Evolutionary conservation across 192 early-diverging fungal genomes (phyloP), one percentile per base, ranked within the genome.

Genomic region (Backusella macrospora): DNA sequence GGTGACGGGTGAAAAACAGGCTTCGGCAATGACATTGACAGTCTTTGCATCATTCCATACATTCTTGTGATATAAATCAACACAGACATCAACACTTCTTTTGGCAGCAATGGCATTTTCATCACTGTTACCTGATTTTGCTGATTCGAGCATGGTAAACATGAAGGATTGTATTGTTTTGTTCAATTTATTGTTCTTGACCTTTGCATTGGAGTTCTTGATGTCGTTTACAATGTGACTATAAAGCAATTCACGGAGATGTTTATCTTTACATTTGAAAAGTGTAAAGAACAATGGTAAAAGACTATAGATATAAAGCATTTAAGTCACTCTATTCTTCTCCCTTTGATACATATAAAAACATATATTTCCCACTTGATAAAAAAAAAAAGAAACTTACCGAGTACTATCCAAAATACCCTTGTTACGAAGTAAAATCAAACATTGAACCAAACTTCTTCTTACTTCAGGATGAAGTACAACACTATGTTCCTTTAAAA

Each of bases 1-100:
- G 80, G 93, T 86, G 9, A 91, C 88, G 29, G 91, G 90, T 46
- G 95, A 97, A 71, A 98, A 96, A 81, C 96, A 98, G 9, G 97
- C 97, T 77, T 97, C 94, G 15, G 94, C 92, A 81, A 99, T 94
- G 16, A 99, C 95, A 82, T 99, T 99, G 73, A 98, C 96, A 18
- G 98, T 99, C 86, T 99, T 99, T 49, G 93, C 90, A 80, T 99
- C 98, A 73, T 96, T 96, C 91, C 98, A 99, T 16, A 99, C 88
- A 74, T 93, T 91, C 83, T 99, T 99, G 74, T 90, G 88, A 85
- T 99, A 99, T 34, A 99, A 83, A 66, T 99, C 96, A 70, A 99
- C 95, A 87, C 97, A 99, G 34, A 98, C 93, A 70, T 99, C 95
- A 38, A 99, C 85, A 73, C 94, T 96, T 78, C 96, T 95, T 74